Base-by-base conservation (phyloP, 2,329 filamentous ascomycete genomes). In the Neonectria neomacrospora region DNA sequence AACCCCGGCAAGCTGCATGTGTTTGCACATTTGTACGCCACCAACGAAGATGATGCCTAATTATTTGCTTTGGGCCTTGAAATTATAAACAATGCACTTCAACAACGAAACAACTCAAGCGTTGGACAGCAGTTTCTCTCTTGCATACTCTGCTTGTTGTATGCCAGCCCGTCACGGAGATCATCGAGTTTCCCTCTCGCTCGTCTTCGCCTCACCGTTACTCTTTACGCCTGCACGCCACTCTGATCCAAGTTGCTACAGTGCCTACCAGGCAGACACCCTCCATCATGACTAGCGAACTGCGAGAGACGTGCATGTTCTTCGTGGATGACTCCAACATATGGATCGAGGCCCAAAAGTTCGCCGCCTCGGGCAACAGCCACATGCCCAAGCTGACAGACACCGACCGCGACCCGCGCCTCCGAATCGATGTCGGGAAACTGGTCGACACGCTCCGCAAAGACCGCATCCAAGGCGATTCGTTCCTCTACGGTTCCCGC, bases 401-500 rank as follows among this genome's bases (percentile, higher is more conserved):
- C 60, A 48, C 53, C 55, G 68, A 70, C 54, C 44, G 42, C 1
- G 71, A 75, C 54, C 69, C 65, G n/a, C 69, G 70, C 3, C 47
- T 63, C 3, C n/a, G 69, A 41, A 67, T 72, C 54, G 54, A 70
- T 32, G 56, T 72, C 11, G 70, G 63, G 11, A 59, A 56, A 30
- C 47, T 72, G 44, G 54, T 67, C 56, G 45, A 61, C 26, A 63
- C n/a, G 10, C 51, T 73, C 18, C 55, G 61, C 61, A 59, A 52
- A 14, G 50, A 51, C 50, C 71, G 67, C 30, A n/a, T 5, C 22
- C 61, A 64, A 39, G 63, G 63, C 7, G 7, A 7, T 6, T 69
- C 69, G 10, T 71, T 64, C 55, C 61, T 71, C 10, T 73, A 71
- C 28, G 72, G 71, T n/a, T 74, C 72, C 0, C 64, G 69, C 7